Conservation (phyloP, 2,329 filamentous ascomycete species). For the Neonectria hederae region DNA sequence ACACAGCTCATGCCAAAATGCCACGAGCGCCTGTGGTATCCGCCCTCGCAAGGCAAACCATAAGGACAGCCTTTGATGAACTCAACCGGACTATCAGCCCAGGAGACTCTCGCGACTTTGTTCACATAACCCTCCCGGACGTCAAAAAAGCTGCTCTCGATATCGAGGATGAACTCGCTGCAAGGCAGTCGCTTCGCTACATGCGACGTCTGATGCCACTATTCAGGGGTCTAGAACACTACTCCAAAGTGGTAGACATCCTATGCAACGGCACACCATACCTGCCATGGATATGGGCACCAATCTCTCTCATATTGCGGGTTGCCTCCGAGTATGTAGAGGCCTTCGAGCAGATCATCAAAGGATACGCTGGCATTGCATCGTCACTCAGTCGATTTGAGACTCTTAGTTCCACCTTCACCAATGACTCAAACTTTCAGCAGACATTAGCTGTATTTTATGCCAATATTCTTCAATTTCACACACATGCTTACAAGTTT, state of each 20-base stretch:
- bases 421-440: slow-evolving; percentile 48
- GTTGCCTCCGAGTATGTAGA: slow-evolving; percentile 47
- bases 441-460: slow-evolving; percentile 55
- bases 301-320: slow-evolving; percentile 50
- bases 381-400: slow-evolving; percentile 51
- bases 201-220: slow-evolving; percentile 55
- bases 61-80: slow-evolving; percentile 21
- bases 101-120: slow-evolving; percentile 16
- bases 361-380: slow-evolving; percentile 52
- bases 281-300: slow-evolving; percentile 58
- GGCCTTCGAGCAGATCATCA: slow-evolving; percentile 54
- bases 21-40: slow-evolving; percentile 18
- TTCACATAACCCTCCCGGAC: slow-evolving; percentile 1
- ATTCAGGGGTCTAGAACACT: slow-evolving; percentile 53
- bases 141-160: slow-evolving; percentile 43
- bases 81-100: slow-evolving; percentile 17
- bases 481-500: slow-evolving; percentile 57
- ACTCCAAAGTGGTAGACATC: slow-evolving; percentile 52
- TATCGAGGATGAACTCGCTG: slow-evolving; percentile 52
- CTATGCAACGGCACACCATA: slow-evolving; percentile 59
- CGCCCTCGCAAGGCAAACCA: slow-evolving; percentile 12
- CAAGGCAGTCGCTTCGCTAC: slow-evolving; percentile 51
- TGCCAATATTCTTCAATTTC: slow-evolving; percentile 59
- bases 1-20: slow-evolving; percentile 8
- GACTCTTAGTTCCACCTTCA: slow-evolving; percentile 45